Base-by-base conservation (phyloP, 2,329 filamentous ascomycete species). In the Alternaria solani region DNA sequence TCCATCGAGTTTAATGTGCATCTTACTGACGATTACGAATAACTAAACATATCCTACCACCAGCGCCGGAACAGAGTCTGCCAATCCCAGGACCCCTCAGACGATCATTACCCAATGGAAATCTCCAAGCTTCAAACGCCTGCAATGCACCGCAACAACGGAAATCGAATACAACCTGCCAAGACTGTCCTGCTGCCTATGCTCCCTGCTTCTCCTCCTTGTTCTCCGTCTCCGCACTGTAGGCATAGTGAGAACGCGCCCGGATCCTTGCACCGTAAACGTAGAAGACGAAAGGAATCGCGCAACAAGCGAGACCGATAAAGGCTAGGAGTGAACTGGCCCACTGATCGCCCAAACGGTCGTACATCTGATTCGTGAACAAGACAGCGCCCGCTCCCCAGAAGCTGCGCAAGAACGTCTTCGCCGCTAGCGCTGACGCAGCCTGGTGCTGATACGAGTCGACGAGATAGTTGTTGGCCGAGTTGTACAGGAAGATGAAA, bases 251-350 rank as follows among this genome's bases (percentile, higher is more conserved):
- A 71, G 88, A 91, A 59, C 84, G 82, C 56, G 81, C 82, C 5
- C 93, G 84, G 66, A 96, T 96, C 5, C 77, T 76, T 16, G 88
- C 91, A 4, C 93, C 93, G 68, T 87, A 92, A 71, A 83, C 87
- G 83, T 90, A 96, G 80, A 97, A 96, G 26, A 92, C 77, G 75
- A 89, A 96, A 0, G 93, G 93, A 66, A 96, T 96, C 0, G 83
- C 87, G 75, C 92, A 96, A 81, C 92, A 96, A 0, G 87, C 89
- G 6, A 96, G 80, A 16, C 85, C 87, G 67, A 96, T 83, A 68
- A 94, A 94, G 0, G 86, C 91, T 8, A 95, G 80, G 9, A 95
- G 82, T 0, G 85, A 85, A 51, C 87, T 88, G 0, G 92, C 92
- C 91, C 92, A 94, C 75, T 92, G 88, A 77, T 93, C 84, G 8